Base-by-base conservation (phyloP, 2,329 filamentous ascomycete genomes). In the Apiospora marii region DNA sequence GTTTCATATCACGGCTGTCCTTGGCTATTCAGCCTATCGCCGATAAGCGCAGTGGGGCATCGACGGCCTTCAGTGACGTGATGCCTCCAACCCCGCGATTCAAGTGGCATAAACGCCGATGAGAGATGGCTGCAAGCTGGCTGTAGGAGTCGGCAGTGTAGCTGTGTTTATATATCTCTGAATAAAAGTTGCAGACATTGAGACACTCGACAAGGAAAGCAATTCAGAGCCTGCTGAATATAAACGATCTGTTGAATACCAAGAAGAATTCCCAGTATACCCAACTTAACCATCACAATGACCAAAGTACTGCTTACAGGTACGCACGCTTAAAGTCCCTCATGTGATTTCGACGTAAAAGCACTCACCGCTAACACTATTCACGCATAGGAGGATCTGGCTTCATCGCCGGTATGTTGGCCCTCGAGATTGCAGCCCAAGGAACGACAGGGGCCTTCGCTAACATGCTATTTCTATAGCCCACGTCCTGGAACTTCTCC, bases 401-500 rank as follows among this genome's bases (percentile, higher is more conserved):
- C 83, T 88, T 87, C 80, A 87, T 88, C 76, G 86, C 86, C 76
- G 83, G 84, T 85, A 80, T 69, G 83, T 77, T 51, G 44, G 27
- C 46, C 70, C 10, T n/a, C 46, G 13, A 46, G 24, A 49, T 67
- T 61, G 27, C 16, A 41, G 10, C 22, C 12, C 19, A n/a, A 19
- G n/a, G 48, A n/a, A 22, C 58, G 41, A 8, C 41, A 24, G 30
- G n/a, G 61, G 58, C 41, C 48, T 69, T 44, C 67, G 69, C 72
- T 71, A 75, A 69, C 30, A 41, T 41, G 37, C 7, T 43, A 43
- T 48, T 14, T 37, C 19, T 13, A n/a, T 72, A 88, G 87, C 87
- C 70, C 88, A 90, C 78, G 84, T 88, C 73, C 84, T 90, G 58
- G 85, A 89, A 69, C 84, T 87, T 74, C 87, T 90, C 37, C 83